These are phyloP conservation scores for Puccinia horiana DNA, from an alignment of 1,284 basidiomycete genomes.

Conservation along the genomic window DNA sequence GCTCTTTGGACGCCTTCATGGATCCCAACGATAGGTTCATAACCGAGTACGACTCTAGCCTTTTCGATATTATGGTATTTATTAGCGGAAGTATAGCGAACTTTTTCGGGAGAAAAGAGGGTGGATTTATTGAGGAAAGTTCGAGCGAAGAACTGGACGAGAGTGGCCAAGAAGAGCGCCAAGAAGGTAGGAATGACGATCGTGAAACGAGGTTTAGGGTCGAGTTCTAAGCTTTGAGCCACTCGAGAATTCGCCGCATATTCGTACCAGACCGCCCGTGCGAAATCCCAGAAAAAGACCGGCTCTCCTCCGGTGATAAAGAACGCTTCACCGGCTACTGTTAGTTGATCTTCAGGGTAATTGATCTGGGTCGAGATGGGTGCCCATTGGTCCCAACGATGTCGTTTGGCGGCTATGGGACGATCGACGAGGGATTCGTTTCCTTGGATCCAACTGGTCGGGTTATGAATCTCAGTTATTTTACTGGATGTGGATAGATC, in stretches of 20 bases:
- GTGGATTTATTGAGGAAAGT: slow-evolving; percentile 76
- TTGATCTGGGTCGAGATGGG: slow-evolving; percentile 47
- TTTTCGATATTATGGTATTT: slow-evolving; percentile 96
- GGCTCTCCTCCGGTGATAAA: slow-evolving; percentile 98
- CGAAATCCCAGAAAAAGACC: slow-evolving; percentile 93
- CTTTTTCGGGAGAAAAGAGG: slow-evolving; percentile 85
- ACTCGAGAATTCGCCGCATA: slow-evolving; percentile 64
- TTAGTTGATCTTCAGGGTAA: slow-evolving; percentile 62
- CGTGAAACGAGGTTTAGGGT: slow-evolving; percentile 60
- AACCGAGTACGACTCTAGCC: slow-evolving; percentile 84
- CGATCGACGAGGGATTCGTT: slow-evolving; percentile 52
- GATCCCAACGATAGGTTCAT: slow-evolving; percentile 84
- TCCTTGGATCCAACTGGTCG: slow-evolving; percentile 25
- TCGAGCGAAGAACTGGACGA: slow-evolving; percentile 75
- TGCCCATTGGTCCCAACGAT: slow-evolving; percentile 58
- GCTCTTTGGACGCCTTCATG: slow-evolving; percentile 82
- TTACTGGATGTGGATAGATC: slow-evolving; percentile 28
- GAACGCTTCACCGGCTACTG: slow-evolving; percentile 89
- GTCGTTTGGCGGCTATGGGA: slow-evolving; percentile 63
- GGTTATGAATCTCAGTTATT: not conserved
- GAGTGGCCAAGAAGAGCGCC: slow-evolving; percentile 67
- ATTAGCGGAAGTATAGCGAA: slow-evolving; percentile 63
- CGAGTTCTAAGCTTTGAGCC: slow-evolving; percentile 53
- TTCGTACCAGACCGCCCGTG: slow-evolving; percentile 78
- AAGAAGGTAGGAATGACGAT: slow-evolving; percentile 69